These are phyloP conservation scores for Hypoxylon sp. DNA, from an alignment of 2,329 filamentous ascomycete genomes.

Conservation along the genomic window DNA sequence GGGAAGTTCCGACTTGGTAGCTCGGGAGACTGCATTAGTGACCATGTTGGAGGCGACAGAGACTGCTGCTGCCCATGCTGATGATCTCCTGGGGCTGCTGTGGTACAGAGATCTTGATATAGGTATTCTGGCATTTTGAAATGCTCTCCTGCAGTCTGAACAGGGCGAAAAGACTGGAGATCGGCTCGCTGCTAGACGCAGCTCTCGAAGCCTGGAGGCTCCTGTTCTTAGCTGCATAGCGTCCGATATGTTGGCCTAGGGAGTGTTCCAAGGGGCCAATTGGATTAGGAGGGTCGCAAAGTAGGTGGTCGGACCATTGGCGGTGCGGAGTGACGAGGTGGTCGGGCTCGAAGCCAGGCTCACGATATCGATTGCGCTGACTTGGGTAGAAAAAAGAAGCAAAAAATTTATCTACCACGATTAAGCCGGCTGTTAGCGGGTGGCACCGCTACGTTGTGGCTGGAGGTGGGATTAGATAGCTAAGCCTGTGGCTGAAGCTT, in stretches of 20 bases:
- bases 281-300: slow-evolving; percentile 34
- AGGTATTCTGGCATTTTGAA: slow-evolving; percentile 47
- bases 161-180: slow-evolving; percentile 50
- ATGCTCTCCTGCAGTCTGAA: slow-evolving; percentile 49
- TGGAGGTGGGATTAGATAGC: neutral
- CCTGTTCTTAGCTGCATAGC: slow-evolving; percentile 64
- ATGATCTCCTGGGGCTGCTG: slow-evolving; percentile 56
- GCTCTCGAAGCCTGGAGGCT: slow-evolving; percentile 58
- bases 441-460: slow-evolving; percentile 1
- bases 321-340: neutral
- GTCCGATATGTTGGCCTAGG: slow-evolving; percentile 28
- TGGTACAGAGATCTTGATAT: slow-evolving; percentile 53
- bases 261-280: slow-evolving; percentile 43
- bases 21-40: slow-evolving; percentile 69
- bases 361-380: slow-evolving; percentile 19
- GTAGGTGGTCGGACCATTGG: slow-evolving; percentile 33
- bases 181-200: slow-evolving; percentile 47
- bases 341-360: neutral
- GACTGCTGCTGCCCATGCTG: slow-evolving; percentile 80
- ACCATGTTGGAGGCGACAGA: slow-evolving; percentile 75
- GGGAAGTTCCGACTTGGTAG: slow-evolving; percentile 71
- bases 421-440: neutral
- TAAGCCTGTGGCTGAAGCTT: slow-evolving; percentile 18
- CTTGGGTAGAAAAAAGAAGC: no score
- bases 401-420: no score